Evolutionary conservation across 805 yeast species (phyloP), one percentile per base, ranked within the genome.

Genomic region (Kodamaea fukazawae): DNA sequence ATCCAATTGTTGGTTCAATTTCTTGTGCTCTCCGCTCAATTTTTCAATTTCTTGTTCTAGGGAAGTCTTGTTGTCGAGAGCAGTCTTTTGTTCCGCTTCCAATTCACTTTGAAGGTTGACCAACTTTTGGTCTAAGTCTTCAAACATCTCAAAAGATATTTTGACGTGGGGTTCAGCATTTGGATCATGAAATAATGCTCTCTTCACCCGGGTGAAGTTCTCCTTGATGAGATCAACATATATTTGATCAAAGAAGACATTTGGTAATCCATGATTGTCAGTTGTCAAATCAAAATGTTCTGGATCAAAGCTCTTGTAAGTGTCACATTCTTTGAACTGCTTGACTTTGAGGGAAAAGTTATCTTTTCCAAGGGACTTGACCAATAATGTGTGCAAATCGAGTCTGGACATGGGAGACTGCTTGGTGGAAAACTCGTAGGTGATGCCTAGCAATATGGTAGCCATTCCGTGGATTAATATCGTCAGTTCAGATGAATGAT

Each of bases 211-310:
- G 7, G 61, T 49, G 45, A 74, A 78, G 51, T 87, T 84, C 2
- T 84, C 93, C 45, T 79, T 80, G 31, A 93, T 64, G 37, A 89
- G 63, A 3, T 65, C 66, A 3, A 86, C 79, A 55, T 87, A 87
- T 2, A 71, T 61, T 0, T 75, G 56, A 42, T 81, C 83, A 54
- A 93, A 83, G 51, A 75, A 88, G 1, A 91, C 84, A 42, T 79
- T 78, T 0, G 98, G 99, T 30, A 91, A 71, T 1, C 99, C 99
- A 2, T 79, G 82, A 55, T 88, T 96, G 46, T 76, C 73, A 3
- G 70, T 68, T 2, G 81, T 76, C 12, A 70, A 65, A 16, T 76
- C 58, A 18, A 77, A 65, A 15, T 67, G 65, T 1, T 71, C 72
- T 3, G 70, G 73, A n/a, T 74, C 78, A 46, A 76, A 83, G 40